Percentiles rank a stretch among this genome's conserved stretches.
Conservation (phyloP, 441 rosid species). For the Daphne laureola region DNA sequence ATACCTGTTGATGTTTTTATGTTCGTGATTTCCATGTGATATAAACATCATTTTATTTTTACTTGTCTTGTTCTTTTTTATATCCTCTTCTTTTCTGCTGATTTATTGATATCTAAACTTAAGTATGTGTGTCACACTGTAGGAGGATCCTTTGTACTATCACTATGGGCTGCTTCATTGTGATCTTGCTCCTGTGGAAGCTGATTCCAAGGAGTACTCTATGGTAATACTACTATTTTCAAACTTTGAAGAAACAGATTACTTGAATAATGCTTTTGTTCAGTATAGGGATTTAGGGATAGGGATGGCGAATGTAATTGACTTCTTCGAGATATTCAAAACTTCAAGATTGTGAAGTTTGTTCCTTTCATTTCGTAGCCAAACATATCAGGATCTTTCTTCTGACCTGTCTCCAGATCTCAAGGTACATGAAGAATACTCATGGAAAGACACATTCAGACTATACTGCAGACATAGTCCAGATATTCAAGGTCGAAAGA, state of each 20-base stretch:
- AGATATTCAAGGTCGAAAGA: slow-evolving; percentile 59
- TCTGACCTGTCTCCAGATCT: slow-evolving; percentile 35
- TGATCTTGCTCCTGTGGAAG: slow-evolving; percentile 56
- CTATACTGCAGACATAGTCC: slow-evolving; percentile 58
- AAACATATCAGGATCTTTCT: not conserved
- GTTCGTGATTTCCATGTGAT: too few relatives aligned
- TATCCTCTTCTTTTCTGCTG: not conserved
- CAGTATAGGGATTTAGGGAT: too few relatives aligned
- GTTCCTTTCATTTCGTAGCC: too few relatives aligned
- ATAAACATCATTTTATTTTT: too few relatives aligned
- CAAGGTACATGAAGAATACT: slow-evolving; percentile 67
- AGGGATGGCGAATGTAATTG: too few relatives aligned
- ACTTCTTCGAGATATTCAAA: too few relatives aligned
- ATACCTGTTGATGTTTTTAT: too few relatives aligned
- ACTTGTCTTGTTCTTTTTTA: slow-evolving; percentile 6
- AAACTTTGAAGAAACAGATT: not conserved
- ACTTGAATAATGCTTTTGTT: too few relatives aligned
- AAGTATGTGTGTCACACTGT: slow-evolving; percentile 9
- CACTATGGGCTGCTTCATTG: slow-evolving; percentile 65
- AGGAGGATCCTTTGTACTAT: slow-evolving; percentile 76
- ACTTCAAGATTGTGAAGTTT: too few relatives aligned
- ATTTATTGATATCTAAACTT: not conserved
- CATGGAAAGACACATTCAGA: slow-evolving; percentile 80
- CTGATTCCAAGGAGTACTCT: slow-evolving; percentile 55
- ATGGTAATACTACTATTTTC: slow-evolving; percentile 33